Evolutionary conservation across 1,139 yeast genomes (phyloP), one percentile per base, ranked within the genome.

Genomic region (Kluyveromyces sp.): DNA sequence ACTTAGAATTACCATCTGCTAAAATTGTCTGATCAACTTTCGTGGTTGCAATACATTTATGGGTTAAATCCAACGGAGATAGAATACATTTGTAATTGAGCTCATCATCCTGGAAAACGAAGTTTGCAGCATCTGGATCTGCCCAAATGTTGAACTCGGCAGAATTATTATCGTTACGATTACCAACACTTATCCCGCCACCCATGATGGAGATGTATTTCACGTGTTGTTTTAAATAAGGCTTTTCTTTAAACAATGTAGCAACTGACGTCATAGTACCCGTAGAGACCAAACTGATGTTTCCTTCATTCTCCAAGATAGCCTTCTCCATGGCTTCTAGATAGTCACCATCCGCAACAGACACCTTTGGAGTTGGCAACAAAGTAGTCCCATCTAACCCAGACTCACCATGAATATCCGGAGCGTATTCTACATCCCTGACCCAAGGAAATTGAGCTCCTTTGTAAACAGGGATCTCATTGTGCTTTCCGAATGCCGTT

Each of bases 141-240:
- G 79, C 73, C 69, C 76, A 75, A 41, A 84, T 72, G 63, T 88
- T 88, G 69, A 86, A 88, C 60, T 88, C 96, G n/a, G 95, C 82
- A 45, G 70, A 72, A 7, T 70, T 69, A 3, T 83, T 75, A 46
- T 74, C 72, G 51, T 75, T 75, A 4, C 72, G 66, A 38, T 64
- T 64, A 1, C 68, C 68, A 5, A 58, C 55, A 4, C 71, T 68
- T 48, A 84, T 67, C 0, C 82, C 84, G 2, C 92, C 94, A 4
- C 95, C 95, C 95, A 86, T 86, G 15, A 83, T 71, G 4, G 87
- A 72, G 15, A 86, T 60, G 47, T 65, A 73, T 45, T 71, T 71
- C 48, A 86, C 68, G 46, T 72, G 68, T 1, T 61, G 43, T 48
- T 65, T 72, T 25, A 77, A 53, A 8, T 77, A 73, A 0, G 92